Base-by-base conservation (phyloP, 2,329 filamentous ascomycete species). In the Tolypocladium endophyticum region DNA sequence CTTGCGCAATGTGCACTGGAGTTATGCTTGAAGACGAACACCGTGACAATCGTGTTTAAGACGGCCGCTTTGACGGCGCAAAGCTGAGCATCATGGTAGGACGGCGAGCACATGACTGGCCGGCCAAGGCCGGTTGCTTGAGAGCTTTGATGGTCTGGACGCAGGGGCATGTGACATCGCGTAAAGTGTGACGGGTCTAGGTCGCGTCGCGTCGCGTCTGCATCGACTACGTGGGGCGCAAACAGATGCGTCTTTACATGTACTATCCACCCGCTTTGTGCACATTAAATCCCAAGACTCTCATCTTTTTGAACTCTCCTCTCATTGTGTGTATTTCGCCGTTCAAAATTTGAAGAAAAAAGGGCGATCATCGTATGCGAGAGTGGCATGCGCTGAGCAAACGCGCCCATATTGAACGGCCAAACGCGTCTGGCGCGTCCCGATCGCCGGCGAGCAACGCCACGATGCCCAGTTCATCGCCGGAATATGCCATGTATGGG, bases 401-500 rank as follows among this genome's bases (percentile, higher is more conserved):
- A 20, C 28, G 28, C 28, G 28, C 28, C 25, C 25, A n/a, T 7
- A 33, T n/a, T 20, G 16, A 33, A 16, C 25, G 4, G 9, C 28
- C 28, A 20, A 11, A n/a, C 53, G 33, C 53, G 33, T 23, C 16
- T 25, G n/a, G 53, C 53, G 16, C 33, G 38, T 16, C 12, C 53
- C 16, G 4, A 8, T n/a, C 12, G 39, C 41, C 35, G 2, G 6
- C 30, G 33, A 57, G 7, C 12, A 33, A 5, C 38, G n/a, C 16
- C 59, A 60, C 52, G 25, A 63, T 64, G 63, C 57, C 58, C 41
- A 61, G 36, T 23, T 41, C 68, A 2, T 67, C 68, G 11, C 65
- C 66, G n/a, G 68, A 71, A n/a, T 71, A 67, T 63, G 62, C 68
- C 47, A 69, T 71, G 69, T 69, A 58, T 6, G 64, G 18, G 12